A percentile compares a stretch with the other conserved stretches of the same genome.
Evolutionary conservation across 495 filamentous ascomycete species (phyloP).

Genomic region (Aspergillus asperescens): DNA sequence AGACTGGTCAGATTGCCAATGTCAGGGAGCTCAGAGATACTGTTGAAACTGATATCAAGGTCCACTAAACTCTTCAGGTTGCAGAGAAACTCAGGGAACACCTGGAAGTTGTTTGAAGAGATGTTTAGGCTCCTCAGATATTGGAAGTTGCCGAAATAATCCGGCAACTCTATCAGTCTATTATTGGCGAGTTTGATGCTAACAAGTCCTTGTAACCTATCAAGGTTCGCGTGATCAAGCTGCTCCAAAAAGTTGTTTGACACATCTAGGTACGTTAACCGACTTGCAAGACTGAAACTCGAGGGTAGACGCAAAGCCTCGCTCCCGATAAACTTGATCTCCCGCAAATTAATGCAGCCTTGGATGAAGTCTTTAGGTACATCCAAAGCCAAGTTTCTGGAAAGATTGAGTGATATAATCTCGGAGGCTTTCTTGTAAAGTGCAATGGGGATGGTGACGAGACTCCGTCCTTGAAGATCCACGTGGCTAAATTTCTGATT

Average conservation of each 20-base stretch:
- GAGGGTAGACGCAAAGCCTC: conserved; percentile 82
- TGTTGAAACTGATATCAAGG: conserved; percentile 95
- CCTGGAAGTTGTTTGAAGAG: conserved; percentile 83
- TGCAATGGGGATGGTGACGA: conserved; percentile 90
- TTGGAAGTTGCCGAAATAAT: conserved; percentile 73
- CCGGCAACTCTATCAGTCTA: conserved; percentile 66
- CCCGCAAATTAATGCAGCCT: conserved; percentile 80
- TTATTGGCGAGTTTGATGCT: conserved; percentile 95
- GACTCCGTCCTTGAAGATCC: conserved; percentile 83
- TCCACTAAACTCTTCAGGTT: conserved; percentile 78
- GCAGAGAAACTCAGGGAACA: conserved; percentile 80
- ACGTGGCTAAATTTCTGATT: conserved; percentile 89
- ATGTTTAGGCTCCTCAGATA: conserved; percentile 77
- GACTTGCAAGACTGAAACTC: conserved; percentile 75
- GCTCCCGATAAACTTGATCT: conserved; percentile 91
- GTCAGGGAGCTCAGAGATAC: conserved; percentile 68
- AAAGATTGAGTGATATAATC: conserved; percentile 92
- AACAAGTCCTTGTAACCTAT: conserved; percentile 65
- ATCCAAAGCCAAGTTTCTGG: conserved; percentile 83
- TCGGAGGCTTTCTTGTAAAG: conserved; percentile 88
- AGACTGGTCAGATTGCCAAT: conserved; percentile 72
- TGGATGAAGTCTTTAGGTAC: conserved; percentile 96
- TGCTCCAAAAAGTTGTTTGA: conserved; percentile 90
- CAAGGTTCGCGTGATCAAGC: conserved; percentile 74
- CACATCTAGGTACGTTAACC: conserved; percentile 82